Evolutionary conservation across 805 yeast genomes (phyloP).

Genomic region (Yamadazyma kitorensis): DNA sequence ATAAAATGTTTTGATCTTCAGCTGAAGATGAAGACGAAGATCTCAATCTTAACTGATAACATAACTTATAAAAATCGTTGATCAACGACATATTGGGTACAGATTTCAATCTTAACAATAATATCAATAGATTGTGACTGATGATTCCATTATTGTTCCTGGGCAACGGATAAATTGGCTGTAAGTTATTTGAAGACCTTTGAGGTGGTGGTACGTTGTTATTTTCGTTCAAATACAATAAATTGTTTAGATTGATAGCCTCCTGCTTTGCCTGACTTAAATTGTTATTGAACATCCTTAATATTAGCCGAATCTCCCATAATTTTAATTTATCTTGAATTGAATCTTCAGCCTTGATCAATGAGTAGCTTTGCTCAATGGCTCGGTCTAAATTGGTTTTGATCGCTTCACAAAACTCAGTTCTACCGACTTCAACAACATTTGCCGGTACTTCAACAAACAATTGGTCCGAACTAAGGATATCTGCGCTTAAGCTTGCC

Average conservation of each 20-base stretch:
- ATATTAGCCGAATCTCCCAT: conserved; percentile 37
- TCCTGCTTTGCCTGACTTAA: conserved; percentile 32
- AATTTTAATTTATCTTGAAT: conserved; percentile 16
- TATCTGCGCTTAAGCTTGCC: background rate
- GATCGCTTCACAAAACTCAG: conserved; percentile 1
- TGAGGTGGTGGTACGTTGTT: conserved; percentile 11
- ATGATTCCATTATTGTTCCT: conserved; percentile 30
- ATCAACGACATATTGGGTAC: conserved; percentile 40
- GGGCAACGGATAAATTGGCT: conserved; percentile 34
- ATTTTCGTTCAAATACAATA: conserved; percentile 31
- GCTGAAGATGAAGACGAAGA: conserved; percentile 5
- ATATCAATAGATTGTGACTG: conserved; percentile 24
- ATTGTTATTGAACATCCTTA: conserved; percentile 28
- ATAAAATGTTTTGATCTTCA: too few relatives aligned
- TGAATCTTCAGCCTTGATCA: conserved; percentile 8
- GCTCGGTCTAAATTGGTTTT: conserved; percentile 1
- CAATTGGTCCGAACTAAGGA: conserved; percentile 2
- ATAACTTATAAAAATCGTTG: conserved; percentile 43
- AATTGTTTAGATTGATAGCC: conserved; percentile 35
- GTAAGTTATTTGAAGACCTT: conserved; percentile 4
- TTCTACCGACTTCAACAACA: background rate
- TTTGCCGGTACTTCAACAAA: conserved; percentile 4
- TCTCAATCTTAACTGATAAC: conserved; percentile 34
- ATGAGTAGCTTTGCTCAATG: conserved; percentile 6
- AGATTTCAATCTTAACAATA: conserved; percentile 41